Conservation (phyloP, 345 rosid genomes). For the Rhizophora mangle region DNA sequence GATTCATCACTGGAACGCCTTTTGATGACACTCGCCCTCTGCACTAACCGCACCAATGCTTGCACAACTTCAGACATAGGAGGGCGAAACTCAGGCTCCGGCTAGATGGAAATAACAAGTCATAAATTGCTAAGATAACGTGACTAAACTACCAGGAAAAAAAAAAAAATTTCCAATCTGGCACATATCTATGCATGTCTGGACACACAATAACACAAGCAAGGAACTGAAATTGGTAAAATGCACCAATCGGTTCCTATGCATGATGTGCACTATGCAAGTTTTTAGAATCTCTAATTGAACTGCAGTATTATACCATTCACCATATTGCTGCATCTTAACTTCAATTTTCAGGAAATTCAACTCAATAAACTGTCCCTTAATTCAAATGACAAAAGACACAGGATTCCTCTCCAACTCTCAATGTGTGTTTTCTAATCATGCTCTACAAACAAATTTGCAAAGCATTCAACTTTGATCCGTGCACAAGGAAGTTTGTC, state of each 20-base stretch:
- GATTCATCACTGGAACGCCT: conserved; percentile 85
- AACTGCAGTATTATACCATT: no score
- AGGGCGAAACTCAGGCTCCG: conserved; percentile 97
- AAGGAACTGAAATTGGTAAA: background rate
- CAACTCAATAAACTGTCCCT: background rate
- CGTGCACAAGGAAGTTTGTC: no score
- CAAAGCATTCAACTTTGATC: no score
- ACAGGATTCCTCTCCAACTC: no score
- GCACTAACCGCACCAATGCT: conserved; percentile 84
- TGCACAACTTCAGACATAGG: conserved; percentile 99
- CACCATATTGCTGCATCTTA: background rate
- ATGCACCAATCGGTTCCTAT: no score
- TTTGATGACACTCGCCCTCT: conserved; percentile 82
- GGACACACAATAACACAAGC: background rate
- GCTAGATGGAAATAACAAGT: conserved; percentile 38
- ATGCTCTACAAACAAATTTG: no score
- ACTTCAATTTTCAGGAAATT: background rate
- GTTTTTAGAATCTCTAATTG: no score
- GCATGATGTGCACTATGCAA: no score
- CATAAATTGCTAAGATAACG: background rate
- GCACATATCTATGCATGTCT: background rate
- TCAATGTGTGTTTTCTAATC: no score
- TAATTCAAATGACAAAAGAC: no score
- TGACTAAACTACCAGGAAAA: background rate
- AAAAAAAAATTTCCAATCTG: background rate